Evolutionary conservation across 345 rosid genomes (phyloP).

Genomic region (Syzygium jambos): DNA sequence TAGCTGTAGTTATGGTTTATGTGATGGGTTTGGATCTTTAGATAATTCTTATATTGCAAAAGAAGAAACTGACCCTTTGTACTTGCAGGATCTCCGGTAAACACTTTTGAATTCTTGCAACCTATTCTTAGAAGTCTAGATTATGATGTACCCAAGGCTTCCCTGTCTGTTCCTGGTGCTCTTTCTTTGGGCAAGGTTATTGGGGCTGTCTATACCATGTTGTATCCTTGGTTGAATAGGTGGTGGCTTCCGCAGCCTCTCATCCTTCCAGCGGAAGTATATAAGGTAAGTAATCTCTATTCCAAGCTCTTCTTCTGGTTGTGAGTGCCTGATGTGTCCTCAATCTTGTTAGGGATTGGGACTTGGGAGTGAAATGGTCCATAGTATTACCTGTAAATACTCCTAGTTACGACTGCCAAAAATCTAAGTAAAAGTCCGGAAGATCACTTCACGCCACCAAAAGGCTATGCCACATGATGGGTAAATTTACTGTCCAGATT

Average conservation of each 20-base stretch:
- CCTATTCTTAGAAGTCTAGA: constrained; percentile 64
- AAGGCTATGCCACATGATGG: neutral
- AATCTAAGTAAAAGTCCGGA: neutral
- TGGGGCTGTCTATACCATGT: constrained; percentile 43
- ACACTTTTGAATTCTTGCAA: constrained; percentile 71
- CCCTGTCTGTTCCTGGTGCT: constrained; percentile 47
- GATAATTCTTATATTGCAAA: neutral
- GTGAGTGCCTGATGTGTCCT: neutral
- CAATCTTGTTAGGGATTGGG: neutral
- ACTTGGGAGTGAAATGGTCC: neutral
- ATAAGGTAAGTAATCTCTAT: constrained; percentile 44
- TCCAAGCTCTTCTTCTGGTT: neutral
- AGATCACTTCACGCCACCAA: neutral
- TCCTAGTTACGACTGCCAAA: neutral
- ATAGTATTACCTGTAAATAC: neutral
- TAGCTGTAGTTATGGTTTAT: neutral
- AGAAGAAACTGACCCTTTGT: neutral
- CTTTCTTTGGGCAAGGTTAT: constrained; percentile 50
- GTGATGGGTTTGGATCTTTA: neutral
- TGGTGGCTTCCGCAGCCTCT: constrained; percentile 90
- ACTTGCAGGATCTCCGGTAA: constrained; percentile 67
- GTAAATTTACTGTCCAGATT: neutral
- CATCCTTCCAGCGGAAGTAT: constrained; percentile 86
- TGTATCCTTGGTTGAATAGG: constrained; percentile 72
- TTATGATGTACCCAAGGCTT: constrained; percentile 55